These are phyloP conservation scores for Podospora comata DNA, from an alignment of 495 filamentous ascomycete genomes.

Conservation along the genomic window DNA sequence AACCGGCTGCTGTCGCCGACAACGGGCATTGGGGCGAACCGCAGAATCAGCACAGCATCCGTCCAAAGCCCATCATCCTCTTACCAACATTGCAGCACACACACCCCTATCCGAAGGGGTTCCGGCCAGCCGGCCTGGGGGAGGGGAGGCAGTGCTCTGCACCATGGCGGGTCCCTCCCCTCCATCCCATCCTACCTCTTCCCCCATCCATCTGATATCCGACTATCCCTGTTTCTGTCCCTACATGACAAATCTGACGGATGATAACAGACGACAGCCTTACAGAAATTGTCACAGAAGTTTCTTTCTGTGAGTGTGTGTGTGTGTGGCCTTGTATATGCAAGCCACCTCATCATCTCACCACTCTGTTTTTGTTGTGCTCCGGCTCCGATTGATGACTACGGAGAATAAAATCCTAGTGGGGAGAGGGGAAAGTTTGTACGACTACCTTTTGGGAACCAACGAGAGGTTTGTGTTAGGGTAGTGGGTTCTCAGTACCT, in stretches of 20 bases:
- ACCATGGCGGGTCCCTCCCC: no score
- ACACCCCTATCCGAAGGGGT: not conserved
- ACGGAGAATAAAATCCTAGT: not conserved
- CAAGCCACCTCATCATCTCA: not conserved
- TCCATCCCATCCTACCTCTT: no score
- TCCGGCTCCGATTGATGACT: not conserved
- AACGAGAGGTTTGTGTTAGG: no score
- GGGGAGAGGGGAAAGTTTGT: not conserved
- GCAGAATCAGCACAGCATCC: not conserved
- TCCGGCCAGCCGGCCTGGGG: no score
- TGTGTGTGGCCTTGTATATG: not conserved
- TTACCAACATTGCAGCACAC: no score
- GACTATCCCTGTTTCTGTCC: not conserved
- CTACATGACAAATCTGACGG: not conserved
- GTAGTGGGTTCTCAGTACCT: no score
- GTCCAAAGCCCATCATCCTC: not conserved
- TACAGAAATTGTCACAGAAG: not conserved
- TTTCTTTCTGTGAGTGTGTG: no score
- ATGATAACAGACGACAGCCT: not conserved
- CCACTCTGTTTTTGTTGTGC: not conserved
- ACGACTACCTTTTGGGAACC: conserved; percentile 15
- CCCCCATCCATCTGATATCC: not conserved
- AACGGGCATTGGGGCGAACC: not conserved
- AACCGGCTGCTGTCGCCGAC: not conserved
- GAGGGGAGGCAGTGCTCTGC: no score